Percentiles rank a stretch among this genome's conserved stretches.
These are phyloP conservation scores for Whalleya microplaca DNA, from an alignment of 2,329 filamentous ascomycete genomes.

Conservation along the genomic window DNA sequence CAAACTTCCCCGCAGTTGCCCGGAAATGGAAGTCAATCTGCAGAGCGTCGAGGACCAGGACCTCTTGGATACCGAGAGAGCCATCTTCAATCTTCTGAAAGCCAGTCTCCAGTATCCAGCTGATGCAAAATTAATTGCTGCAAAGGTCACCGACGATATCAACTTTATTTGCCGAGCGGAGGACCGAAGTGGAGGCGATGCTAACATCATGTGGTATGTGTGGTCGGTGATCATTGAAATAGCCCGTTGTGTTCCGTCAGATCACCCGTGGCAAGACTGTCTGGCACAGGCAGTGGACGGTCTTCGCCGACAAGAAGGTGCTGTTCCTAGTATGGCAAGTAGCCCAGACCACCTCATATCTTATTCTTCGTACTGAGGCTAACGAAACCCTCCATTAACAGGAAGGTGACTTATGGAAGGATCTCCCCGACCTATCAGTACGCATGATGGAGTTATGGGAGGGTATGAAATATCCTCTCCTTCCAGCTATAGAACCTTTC, in stretches of 20 bases:
- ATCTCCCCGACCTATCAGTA: too few species aligned
- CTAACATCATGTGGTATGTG: neutral
- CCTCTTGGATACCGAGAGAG: neutral
- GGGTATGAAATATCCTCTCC: too few species aligned
- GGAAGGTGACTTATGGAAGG: too few species aligned
- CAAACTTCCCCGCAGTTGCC: too few species aligned
- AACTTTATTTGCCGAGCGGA: neutral
- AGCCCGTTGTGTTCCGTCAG: neutral
- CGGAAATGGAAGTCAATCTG: neutral
- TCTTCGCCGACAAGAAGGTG: neutral
- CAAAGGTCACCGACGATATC: slow-evolving; percentile 1
- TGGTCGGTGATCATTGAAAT: neutral
- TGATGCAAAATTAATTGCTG: neutral
- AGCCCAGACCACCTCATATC: too few species aligned
- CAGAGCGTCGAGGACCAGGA: neutral
- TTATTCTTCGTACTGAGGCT: too few species aligned
- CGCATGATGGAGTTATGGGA: too few species aligned
- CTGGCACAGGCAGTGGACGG: neutral
- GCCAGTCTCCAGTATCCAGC: slow-evolving; percentile 2
- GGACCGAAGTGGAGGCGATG: neutral
- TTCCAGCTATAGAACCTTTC: too few species aligned
- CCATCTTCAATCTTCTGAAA: slow-evolving; percentile 4
- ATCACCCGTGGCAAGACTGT: neutral
- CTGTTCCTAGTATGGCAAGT: neutral
- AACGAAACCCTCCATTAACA: too few species aligned